Base-by-base conservation (phyloP, 495 filamentous ascomycete genomes). In the Echria macrotheca region DNA sequence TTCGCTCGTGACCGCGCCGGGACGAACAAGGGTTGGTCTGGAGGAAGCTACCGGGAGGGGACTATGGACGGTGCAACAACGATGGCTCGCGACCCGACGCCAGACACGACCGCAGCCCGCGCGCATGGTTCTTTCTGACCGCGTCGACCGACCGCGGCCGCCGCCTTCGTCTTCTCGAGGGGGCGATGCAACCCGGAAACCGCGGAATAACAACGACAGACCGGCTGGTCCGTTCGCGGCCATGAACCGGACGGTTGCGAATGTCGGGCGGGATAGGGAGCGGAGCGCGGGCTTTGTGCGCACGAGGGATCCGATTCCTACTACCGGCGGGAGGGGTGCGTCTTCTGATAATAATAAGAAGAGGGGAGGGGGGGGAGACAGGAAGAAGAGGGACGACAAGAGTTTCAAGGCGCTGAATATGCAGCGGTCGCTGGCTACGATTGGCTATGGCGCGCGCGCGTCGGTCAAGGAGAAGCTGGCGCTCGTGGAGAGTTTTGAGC, bases 321-420 rank as follows among this genome's bases (percentile, higher is more conserved):
- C 15, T n/a, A 11, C 38, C 22, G 38, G 12, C 12, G 26, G 21
- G 11, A 29, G 53, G 11, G 23, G 36, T 6, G 12, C 28, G 24
- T 39, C 41, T 6, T 48, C 46, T 44, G 44, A 45, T 19, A 28
- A 28, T 18, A 53, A 56, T 45, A 56, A 67, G 35, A 53, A 54
- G 21, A 45, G 50, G 49, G 21, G 52, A 37, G 55, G 50, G 31
- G n/a, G n/a, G n/a, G n/a, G n/a, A n/a, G 53, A 49, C 19, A 57
- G 28, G 57, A 58, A 48, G 17, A 49, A 63, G 32, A 50, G 26
- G 52, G 58, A 76, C 59, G 61, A 70, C 51, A 59, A 66, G 17
- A 18, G 33, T 1, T 75, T 74, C 62, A 90, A 94, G 63, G 91
- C 93, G 6, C 72, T 98, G 67, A 97, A 93, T 69, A 98, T 98